A percentile compares a stretch with the other conserved stretches of the same genome.
Conservation (phyloP, 2,329 filamentous ascomycete genomes). For the Onygenales sp. region DNA sequence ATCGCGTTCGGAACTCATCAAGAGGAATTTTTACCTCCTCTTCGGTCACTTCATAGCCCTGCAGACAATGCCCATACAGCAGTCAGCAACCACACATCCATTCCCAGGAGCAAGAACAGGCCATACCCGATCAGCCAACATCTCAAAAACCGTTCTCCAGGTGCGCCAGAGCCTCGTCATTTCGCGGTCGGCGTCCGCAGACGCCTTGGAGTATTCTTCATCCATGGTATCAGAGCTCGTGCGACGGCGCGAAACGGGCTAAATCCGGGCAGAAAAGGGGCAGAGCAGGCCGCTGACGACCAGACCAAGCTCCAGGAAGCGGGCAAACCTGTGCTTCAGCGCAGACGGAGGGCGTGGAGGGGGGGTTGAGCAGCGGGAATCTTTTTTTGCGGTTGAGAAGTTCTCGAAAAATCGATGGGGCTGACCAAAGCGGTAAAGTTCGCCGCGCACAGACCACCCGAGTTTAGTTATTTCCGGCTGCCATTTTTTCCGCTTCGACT, state of each 20-base stretch:
- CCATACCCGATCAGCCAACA: constrained; percentile 81
- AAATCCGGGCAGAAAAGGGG: background rate
- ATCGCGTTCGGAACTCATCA: constrained; percentile 67
- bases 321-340: too few species aligned
- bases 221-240: constrained; percentile 24
- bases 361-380: background rate
- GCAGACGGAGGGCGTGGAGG: background rate
- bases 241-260: background rate
- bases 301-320: background rate
- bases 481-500: background rate
- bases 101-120: constrained; percentile 8
- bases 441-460: constrained; percentile 21
- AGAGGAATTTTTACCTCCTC: constrained; percentile 81
- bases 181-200: constrained; percentile 31
- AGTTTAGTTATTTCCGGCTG: constrained; percentile 14
- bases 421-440: background rate
- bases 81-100: background rate
- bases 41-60: constrained; percentile 91
- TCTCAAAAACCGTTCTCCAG: constrained; percentile 87
- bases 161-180: constrained; percentile 77
- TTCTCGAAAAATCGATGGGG: constrained; percentile 22
- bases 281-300: background rate
- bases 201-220: constrained; percentile 26
- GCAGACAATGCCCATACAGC: constrained; percentile 16
- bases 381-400: constrained; percentile 4